A percentile compares a stretch with the other conserved stretches of the same genome.
These are phyloP conservation scores for Diospyros lotus DNA, from an alignment of 148 eudicot genomes.

Conservation along the genomic window DNA sequence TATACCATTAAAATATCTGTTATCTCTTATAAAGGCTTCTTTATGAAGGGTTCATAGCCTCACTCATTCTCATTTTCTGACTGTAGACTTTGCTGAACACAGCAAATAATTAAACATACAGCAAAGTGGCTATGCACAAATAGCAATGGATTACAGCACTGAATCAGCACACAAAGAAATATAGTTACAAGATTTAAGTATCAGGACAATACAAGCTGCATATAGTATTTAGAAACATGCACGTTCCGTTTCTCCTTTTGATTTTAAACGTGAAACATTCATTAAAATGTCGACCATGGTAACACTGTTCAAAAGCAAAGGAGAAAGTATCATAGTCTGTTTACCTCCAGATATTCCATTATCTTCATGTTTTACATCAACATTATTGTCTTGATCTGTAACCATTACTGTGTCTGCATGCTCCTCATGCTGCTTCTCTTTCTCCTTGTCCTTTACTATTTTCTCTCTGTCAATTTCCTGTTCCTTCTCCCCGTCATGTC, in stretches of 20 bases:
- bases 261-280: not conserved
- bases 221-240: not conserved
- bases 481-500: slow-evolving; percentile 35
- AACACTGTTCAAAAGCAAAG: not conserved
- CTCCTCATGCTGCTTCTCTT: slow-evolving; percentile 27
- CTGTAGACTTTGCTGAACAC: not conserved
- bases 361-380: slow-evolving; percentile 28
- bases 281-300: not conserved
- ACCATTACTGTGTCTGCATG: slow-evolving; percentile 20
- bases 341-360: slow-evolving; percentile 36
- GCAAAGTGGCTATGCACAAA: not conserved
- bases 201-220: not conserved
- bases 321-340: not conserved
- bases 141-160: not conserved
- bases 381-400: slow-evolving; percentile 27
- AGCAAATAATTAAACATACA: not conserved
- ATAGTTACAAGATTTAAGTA: not conserved
- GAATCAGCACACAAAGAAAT: not conserved
- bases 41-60: not conserved
- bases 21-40: not conserved
- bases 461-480: slow-evolving; percentile 34
- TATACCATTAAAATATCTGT: not conserved
- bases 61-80: not conserved
- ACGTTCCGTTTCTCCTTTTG: not conserved
- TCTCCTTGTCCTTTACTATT: slow-evolving; percentile 25